Conservation (phyloP, 345 rosid genomes). For the Adansonia digitata region DNA sequence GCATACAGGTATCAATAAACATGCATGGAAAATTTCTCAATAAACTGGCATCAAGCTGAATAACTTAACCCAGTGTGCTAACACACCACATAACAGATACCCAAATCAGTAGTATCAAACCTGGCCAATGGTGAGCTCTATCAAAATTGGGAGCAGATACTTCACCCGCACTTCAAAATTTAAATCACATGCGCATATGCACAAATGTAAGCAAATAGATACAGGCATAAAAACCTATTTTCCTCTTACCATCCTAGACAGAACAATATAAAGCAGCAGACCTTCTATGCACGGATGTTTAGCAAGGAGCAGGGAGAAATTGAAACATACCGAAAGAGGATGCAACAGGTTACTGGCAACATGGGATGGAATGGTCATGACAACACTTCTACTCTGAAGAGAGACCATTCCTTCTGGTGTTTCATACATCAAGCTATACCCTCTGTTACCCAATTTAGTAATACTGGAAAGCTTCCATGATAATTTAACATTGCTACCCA, state of each 20-base stretch:
- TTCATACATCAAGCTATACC: conserved; percentile 69
- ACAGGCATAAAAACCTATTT: neutral
- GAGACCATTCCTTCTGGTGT: conserved; percentile 83
- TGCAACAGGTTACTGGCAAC: conserved; percentile 62
- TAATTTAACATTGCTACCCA: conserved; percentile 73
- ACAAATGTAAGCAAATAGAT: neutral
- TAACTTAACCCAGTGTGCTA: neutral
- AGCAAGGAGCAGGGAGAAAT: conserved; percentile 6
- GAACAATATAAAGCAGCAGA: neutral
- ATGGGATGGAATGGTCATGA: conserved; percentile 84
- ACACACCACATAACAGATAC: neutral
- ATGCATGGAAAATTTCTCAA: neutral
- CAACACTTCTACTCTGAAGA: conserved; percentile 63
- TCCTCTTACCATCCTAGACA: neutral
- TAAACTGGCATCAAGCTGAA: neutral
- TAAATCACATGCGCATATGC: neutral
- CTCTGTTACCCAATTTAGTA: conserved; percentile 51
- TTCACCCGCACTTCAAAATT: neutral
- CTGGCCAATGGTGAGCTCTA: neutral
- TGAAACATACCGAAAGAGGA: conserved; percentile 72
- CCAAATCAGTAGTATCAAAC: neutral
- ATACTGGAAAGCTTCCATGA: conserved; percentile 80
- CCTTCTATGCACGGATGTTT: neutral
- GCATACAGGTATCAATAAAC: too few relatives aligned
- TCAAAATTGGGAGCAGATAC: neutral